phyloP scores from a whole-genome alignment of 352 stramenopile species.

The Albugo candida region DNA sequence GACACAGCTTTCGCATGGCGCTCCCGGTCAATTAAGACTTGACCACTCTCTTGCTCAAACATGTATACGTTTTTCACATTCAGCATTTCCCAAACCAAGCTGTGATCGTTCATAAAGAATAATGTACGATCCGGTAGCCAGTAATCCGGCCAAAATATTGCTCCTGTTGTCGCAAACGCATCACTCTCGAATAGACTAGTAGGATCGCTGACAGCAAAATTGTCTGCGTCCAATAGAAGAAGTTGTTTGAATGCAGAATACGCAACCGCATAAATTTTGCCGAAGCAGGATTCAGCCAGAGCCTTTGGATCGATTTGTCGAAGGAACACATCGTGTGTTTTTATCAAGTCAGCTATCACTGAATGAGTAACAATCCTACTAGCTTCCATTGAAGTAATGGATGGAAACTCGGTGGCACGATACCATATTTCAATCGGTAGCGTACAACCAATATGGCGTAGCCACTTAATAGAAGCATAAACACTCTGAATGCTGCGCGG shows the following conservation, averaged over 20 bases:
- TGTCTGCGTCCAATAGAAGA: conserved; percentile 60
- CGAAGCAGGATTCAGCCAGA: conserved; percentile 29
- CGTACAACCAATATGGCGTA: conserved; percentile 19
- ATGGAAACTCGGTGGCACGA: conserved; percentile 15
- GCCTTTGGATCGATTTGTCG: conserved; percentile 35
- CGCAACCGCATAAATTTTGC: conserved; percentile 51
- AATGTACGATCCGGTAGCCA: conserved; percentile 46
- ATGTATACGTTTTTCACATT: conserved; percentile 31
- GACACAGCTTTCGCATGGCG: conserved; percentile 27
- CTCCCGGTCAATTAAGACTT: conserved; percentile 38
- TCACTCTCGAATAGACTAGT: conserved; percentile 35
- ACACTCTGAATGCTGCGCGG: conserved; percentile 17
- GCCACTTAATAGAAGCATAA: conserved; percentile 22
- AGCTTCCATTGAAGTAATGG: conserved; percentile 26
- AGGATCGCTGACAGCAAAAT: conserved; percentile 42
- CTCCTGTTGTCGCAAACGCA: conserved; percentile 22
- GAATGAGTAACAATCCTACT: conserved; percentile 17
- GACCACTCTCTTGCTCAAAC: conserved; percentile 65
- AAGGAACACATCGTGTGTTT: conserved; percentile 21
- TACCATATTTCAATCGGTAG: conserved; percentile 61
- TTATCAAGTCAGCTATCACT: conserved; percentile 17
- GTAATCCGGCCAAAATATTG: conserved; percentile 70
- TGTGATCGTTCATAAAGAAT: conserved; percentile 48
- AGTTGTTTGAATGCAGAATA: conserved; percentile 59
- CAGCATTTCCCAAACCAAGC: conserved; percentile 50